Conservation (phyloP, 306 rosid species). For the Cotoneaster glaucophyllus region DNA sequence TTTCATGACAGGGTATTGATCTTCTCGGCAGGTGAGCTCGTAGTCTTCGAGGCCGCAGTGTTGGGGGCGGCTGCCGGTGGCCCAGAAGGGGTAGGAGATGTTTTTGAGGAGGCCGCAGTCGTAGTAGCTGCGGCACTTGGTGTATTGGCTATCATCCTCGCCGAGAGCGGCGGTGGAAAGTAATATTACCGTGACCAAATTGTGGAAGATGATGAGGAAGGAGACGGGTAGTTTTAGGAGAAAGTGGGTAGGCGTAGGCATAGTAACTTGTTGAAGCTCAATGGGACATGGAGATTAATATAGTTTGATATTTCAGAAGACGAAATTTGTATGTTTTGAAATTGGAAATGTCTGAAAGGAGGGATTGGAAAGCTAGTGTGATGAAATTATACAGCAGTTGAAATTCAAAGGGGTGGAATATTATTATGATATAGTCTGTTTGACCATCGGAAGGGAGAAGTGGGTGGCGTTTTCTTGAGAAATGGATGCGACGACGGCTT, state of each 20-base stretch:
- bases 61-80: not conserved
- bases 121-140: slow-evolving; percentile 12
- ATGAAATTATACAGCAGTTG: not conserved
- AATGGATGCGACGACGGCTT: not conserved
- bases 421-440: not conserved
- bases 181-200: not conserved
- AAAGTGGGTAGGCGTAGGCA: not conserved
- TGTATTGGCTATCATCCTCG: not conserved
- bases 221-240: not conserved
- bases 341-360: not conserved
- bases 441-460: not conserved
- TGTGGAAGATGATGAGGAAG: not conserved
- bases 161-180: not conserved
- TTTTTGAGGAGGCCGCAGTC: slow-evolving; percentile 8
- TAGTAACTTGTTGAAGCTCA: not conserved
- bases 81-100: slow-evolving; percentile 41
- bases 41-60: not conserved
- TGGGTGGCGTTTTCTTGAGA: not conserved
- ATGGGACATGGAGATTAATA: not conserved
- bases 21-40: slow-evolving; percentile 1
- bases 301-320: not conserved
- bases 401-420: not conserved
- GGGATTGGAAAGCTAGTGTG: not conserved
- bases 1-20: not conserved
- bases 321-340: not conserved